Evolutionary conservation across 1,284 basidiomycete genomes (phyloP), one percentile per base, ranked within the genome.

Genomic region (Ceratobasidium sp.): DNA sequence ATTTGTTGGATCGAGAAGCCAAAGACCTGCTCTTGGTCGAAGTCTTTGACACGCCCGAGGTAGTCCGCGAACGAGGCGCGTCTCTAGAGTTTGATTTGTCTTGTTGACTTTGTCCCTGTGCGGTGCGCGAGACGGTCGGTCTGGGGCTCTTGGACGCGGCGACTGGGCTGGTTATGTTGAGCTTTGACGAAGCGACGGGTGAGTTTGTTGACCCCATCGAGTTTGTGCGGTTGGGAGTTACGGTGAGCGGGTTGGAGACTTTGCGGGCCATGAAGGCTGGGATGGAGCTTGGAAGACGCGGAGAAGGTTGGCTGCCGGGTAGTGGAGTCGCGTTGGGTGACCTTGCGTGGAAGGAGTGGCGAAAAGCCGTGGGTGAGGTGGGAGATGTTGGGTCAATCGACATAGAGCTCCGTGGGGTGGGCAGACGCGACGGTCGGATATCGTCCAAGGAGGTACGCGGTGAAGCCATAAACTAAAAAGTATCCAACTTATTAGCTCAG

Each of bases 271-370:
- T 56, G 55, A 60, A 67, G 26, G 79, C 28, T 18, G 79, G 81
- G 26, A 82, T 82, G 44, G 82, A 77, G 66, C 78, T 81, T 9
- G 80, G 80, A 1, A 83, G 76, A 46, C 78, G 80, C 63, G 51
- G 69, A 60, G 23, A 73, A 46, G 39, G 79, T 71, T 77, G 76
- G 12, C 55, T 33, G 33, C 33, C 39, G 10, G 82, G 82, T 20
- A 82, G 60, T 23, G 82, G 82, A 4, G 83, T 83, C 56, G 82
- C 82, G 72, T 83, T 82, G 15, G 82, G 82, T 26, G 81, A 82
- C 18, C 81, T 68, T 12, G 68, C 26, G 46, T 60, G 77, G 13
- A 39, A 20, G 28, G 60, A 56, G 53, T 68, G n/a, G 33, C 56
- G 70, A 28, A 60, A 39, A 33, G 68, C 28, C 18, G 60, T 64